phyloP scores from a whole-genome alignment of 2,329 filamentous ascomycete genomes.

The Aspergillus sp. region DNA sequence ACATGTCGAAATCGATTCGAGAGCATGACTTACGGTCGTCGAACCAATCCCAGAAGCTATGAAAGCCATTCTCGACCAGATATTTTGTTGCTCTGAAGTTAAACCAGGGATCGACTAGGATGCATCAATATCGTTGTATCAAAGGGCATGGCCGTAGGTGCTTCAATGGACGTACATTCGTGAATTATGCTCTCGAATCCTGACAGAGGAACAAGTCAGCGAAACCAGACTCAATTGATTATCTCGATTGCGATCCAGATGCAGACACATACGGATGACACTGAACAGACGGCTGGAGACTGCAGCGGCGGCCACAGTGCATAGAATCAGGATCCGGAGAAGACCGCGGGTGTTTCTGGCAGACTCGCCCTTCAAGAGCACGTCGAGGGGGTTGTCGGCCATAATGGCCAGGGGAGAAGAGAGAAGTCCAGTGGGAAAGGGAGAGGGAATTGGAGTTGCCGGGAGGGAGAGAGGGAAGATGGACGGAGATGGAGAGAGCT shows the following conservation, averaged over 20 bases:
- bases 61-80: constrained; percentile 91
- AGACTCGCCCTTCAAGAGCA: constrained; percentile 67
- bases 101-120: constrained; percentile 95
- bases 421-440: constrained; percentile 19
- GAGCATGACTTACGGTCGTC: constrained; percentile 64
- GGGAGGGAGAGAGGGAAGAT: constrained; percentile 14
- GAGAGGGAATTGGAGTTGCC: constrained; percentile 15
- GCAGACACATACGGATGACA: constrained; percentile 70
- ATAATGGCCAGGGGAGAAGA: constrained; percentile 31
- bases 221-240: no score
- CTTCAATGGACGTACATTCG: constrained; percentile 62
- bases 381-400: constrained; percentile 40
- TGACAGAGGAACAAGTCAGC: constrained; percentile 25
- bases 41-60: constrained; percentile 99
- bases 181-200: constrained; percentile 99
- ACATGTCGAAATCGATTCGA: no score
- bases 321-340: constrained; percentile 80
- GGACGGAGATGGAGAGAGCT: constrained; percentile 15
- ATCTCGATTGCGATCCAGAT: constrained; percentile 3
- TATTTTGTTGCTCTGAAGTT: constrained; percentile 99
- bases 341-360: constrained; percentile 74
- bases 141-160: constrained; percentile 2
- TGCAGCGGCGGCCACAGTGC: constrained; percentile 81
- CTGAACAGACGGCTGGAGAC: constrained; percentile 93
- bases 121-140: constrained; percentile 15